These are phyloP conservation scores for Lachancea dasiensis DNA, from an alignment of 805 yeast genomes.

Conservation along the genomic window DNA sequence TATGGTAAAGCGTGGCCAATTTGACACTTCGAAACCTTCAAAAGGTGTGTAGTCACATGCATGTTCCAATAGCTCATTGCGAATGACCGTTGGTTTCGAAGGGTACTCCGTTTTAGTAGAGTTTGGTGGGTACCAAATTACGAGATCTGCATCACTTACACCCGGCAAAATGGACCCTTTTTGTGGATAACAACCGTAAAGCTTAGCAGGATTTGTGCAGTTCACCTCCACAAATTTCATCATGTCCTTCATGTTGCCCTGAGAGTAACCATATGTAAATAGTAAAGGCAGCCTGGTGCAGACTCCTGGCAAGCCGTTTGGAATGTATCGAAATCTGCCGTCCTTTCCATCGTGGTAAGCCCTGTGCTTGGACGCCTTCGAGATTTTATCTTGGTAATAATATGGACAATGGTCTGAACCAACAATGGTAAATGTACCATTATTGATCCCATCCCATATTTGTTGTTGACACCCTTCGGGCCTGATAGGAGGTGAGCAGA, in stretches of 20 bases:
- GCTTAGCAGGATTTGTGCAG: conserved; percentile 41
- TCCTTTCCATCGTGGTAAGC: conserved; percentile 35
- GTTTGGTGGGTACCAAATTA: conserved; percentile 42
- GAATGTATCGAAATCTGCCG: conserved; percentile 39
- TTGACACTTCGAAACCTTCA: conserved; percentile 36
- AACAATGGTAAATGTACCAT: conserved; percentile 44
- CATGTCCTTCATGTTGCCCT: conserved; percentile 36
- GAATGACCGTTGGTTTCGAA: conserved; percentile 13
- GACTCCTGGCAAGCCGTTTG: conserved; percentile 46
- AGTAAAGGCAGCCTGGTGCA: conserved; percentile 43
- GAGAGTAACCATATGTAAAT: conserved; percentile 40
- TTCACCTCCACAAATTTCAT: conserved; percentile 40
- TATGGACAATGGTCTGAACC: conserved; percentile 44
- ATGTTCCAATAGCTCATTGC: conserved; percentile 33
- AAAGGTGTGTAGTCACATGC: conserved; percentile 37
- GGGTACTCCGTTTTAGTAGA: conserved; percentile 22
- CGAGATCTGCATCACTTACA: conserved; percentile 41
- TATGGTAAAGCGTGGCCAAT: conserved; percentile 44
- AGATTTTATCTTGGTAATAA: conserved; percentile 33
- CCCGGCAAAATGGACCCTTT: conserved; percentile 44
- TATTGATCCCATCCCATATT: conserved; percentile 41
- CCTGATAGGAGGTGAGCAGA: conserved; percentile 47
- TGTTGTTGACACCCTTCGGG: conserved; percentile 33
- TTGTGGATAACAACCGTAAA: conserved; percentile 38
- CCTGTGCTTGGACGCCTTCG: conserved; percentile 37